phyloP scores from a whole-genome alignment of 2,329 filamentous ascomycete genomes.

The Fusarium euwallaceae region DNA sequence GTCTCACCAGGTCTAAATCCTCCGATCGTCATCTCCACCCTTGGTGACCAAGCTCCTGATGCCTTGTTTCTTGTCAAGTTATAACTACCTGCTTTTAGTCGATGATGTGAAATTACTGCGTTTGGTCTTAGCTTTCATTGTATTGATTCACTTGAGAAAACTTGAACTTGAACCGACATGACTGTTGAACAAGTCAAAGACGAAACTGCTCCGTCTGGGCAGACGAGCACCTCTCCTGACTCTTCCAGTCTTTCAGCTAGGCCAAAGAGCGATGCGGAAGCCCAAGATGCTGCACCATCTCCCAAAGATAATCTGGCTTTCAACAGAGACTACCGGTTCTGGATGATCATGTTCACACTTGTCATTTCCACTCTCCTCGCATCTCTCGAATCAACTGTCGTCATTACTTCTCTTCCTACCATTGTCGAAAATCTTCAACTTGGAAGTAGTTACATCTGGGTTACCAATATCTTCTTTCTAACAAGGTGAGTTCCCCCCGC shows the following conservation, averaged over 20 bases:
- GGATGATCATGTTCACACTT: constrained; percentile 45
- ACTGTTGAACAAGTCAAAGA: neutral
- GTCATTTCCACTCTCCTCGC: constrained; percentile 38
- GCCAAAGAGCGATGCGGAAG: neutral
- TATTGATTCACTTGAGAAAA: neutral
- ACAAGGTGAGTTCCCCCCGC: constrained; percentile 22
- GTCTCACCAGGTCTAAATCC: constrained; percentile 3
- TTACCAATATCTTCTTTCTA: constrained; percentile 47
- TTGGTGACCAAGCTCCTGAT: neutral
- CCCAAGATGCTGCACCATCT: neutral
- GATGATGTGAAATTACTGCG: neutral
- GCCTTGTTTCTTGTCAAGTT: neutral
- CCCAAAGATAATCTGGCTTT: constrained; percentile 8
- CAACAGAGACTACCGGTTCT: constrained; percentile 43
- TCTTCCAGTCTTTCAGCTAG: constrained; percentile 4
- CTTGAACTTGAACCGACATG: neutral
- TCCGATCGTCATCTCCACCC: neutral
- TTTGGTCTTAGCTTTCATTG: neutral
- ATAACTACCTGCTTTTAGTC: neutral
- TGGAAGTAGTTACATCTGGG: constrained; percentile 48
- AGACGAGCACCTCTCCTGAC: neutral
- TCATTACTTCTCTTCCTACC: constrained; percentile 45
- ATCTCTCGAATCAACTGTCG: constrained; percentile 43
- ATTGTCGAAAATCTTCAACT: constrained; percentile 42
- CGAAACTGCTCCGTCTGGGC: neutral